Base-by-base conservation (phyloP, 305 asterid genomes). In the Petunia hybrid region DNA sequence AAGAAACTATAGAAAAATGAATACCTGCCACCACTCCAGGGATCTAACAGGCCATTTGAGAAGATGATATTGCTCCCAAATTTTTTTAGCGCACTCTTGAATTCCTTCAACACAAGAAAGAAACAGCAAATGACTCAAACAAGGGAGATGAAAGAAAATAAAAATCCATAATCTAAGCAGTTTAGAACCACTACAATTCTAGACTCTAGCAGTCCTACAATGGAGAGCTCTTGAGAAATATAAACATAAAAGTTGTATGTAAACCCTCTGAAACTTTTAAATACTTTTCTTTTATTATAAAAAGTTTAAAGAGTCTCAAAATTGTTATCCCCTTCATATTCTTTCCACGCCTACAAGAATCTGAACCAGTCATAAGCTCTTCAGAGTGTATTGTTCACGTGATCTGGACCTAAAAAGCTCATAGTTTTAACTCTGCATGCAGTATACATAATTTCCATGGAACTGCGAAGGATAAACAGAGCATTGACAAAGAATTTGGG, bases 11-110 rank as follows among this genome's bases (percentile, higher is more conserved):
- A 41, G 13, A 6, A 8, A 56, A 71, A 80, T 41, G 51, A 55
- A 56, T 85, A 95, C 98, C 98, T 92, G 90, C 99, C 99, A 5
- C 99, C 99, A 82, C 97, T 95, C 99, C 99, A 95, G 13, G 99
- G 99, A 88, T 95, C 99, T 87, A 95, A 81, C 42, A 95, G 85
- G 77, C 99, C 99, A 45, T 95, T 95, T 14, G 99, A 93, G 86
- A 95, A 93, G 82, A 95, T 95, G 88, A 95, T 93, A 88, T 95
- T 95, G 66, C 99, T 95, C 79, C 99, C 99, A 61, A 91, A 95
- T 61, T 77, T 67, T 86, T 85, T 85, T 85, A 95, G 82, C 67
- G 85, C 90, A 77, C 80, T 81, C 87, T 89, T 90, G 76, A 92
- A 88, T 63, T 91, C 93, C 99, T 93, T 82, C 84, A 86, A 35